Evolutionary conservation across 1,284 basidiomycete species (phyloP), one percentile per base, ranked within the genome.

Genomic region (Marasmius tenuissimus): DNA sequence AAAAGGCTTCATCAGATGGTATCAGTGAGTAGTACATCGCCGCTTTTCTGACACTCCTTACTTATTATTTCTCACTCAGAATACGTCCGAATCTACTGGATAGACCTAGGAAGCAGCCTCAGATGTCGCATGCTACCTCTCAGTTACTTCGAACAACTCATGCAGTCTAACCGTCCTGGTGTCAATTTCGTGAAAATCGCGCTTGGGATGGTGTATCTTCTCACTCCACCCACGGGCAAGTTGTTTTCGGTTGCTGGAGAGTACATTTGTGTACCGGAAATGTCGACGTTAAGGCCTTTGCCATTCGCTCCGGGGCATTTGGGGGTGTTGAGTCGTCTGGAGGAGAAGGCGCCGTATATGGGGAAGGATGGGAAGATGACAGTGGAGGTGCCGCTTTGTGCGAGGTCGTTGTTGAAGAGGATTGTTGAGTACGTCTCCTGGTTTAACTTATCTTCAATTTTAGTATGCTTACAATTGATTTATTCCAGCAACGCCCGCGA

Each of bases 401-500:
- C 69, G 0, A 59, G 69, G 14, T 67, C 66, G 0, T 39, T 68
- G 35, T 45, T 68, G 54, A 61, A 60, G 37, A 61, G 65, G 37
- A 62, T 69, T 16, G 27, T 62, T 38, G 63, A 65, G 67, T 69
- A 61, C n/a, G 65, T 54, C n/a, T 18, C 20, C 8, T n/a, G 4
- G n/a, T 18, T 47, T 47, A 7, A 69, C 67, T 16, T 22, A 37
- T 7, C 1, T 6, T 3, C 58, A 7, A 5, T 12, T 27, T 55
- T 10, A 10, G n/a, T 20, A 40, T 8, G 14, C 39, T 14, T 10
- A 8, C 4, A 54, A 27, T 37, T 40, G 2, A 33, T 20, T 22
- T 47, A 12, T 18, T 39, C n/a, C 56, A 77, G 77, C 27, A 73
- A 82, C 50, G 82, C 82, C 0, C 68, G 73, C 54, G 59, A 71